A percentile compares a stretch with the other conserved stretches of the same genome.
Conservation (phyloP, 164 flowering plant genomes). For the Sextonia rubra region DNA sequence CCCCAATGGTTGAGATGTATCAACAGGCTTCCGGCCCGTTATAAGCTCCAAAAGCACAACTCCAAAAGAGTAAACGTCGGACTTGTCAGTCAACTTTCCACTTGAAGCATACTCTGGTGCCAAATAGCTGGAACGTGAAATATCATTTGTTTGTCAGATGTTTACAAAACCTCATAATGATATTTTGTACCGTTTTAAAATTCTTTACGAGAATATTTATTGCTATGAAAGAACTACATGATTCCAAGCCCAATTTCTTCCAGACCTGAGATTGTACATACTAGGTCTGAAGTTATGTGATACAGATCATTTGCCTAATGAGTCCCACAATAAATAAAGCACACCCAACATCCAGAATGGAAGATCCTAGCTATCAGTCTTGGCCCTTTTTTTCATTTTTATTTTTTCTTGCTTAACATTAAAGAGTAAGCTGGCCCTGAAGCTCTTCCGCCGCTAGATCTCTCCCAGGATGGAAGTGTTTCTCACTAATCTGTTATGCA, state of each 20-base stretch:
- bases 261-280: background rate
- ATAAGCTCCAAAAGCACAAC: conserved; percentile 77
- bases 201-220: background rate
- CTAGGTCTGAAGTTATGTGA: background rate
- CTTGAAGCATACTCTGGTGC: conserved; percentile 93
- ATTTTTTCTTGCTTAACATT: no score
- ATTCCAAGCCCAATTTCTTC: background rate
- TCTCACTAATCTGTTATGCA: no score
- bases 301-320: no score
- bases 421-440: no score
- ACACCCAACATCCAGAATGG: no score
- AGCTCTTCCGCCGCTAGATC: no score
- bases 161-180: background rate
- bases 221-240: background rate
- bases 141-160: background rate
- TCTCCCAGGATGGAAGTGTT: no score
- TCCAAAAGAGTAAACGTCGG: conserved; percentile 87
- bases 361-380: no score
- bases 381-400: no score
- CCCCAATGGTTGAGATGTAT: conserved; percentile 50
- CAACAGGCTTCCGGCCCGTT: conserved; percentile 71
- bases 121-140: conserved; percentile 50
- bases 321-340: no score
- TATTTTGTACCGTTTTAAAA: background rate
- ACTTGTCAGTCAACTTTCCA: conserved; percentile 78